Base-by-base conservation (phyloP, 371 early-diverging fungal species). In the Zychaea mexicana region DNA sequence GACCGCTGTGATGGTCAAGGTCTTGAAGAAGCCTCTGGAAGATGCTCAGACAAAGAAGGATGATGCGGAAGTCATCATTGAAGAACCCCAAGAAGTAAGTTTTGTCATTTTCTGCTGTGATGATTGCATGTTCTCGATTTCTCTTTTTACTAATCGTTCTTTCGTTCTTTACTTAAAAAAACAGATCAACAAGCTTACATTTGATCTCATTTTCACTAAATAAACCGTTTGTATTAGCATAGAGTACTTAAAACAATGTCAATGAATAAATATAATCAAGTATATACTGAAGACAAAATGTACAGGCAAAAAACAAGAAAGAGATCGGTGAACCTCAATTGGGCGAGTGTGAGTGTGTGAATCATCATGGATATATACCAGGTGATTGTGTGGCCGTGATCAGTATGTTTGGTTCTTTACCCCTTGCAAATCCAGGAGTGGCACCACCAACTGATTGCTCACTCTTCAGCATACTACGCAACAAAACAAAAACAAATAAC, bases 1-100 rank as follows among this genome's bases (percentile, higher is more conserved):
- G 76, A 79, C 80, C 47, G 94, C 89, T 63, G 83, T 87, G 63
- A 75, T 97, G 45, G 67, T 75, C 56, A 90, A 88, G 79, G 79
- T 74, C 5, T 83, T 97, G 62, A 95, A 96, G 88, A 78, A 86
- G 60, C 73, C 86, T 33, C 62, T 89, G 56, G 54, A 69, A 54
- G 72, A 76, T 31, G 68, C 73, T 42, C 61, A 70, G 12, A 62
- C 61, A 17, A 78, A 77, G 69, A 64, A 66, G 60, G 71, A 62
- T 17, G 68, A 63, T 47, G 84, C 70, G 30, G 72, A 63, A 28
- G 76, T 89, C 19, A 81, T 94, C 65, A 77, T 82, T 61, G 88
- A 89, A 69, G 91, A 90, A 75, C 85, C 85, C 49, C 94, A 94
- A 75, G 94, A 92, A 67, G 92, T 90, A 61, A 38, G 62, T 31